Conservation (phyloP, 805 yeast genomes). For the Candida methanosorbosa region DNA sequence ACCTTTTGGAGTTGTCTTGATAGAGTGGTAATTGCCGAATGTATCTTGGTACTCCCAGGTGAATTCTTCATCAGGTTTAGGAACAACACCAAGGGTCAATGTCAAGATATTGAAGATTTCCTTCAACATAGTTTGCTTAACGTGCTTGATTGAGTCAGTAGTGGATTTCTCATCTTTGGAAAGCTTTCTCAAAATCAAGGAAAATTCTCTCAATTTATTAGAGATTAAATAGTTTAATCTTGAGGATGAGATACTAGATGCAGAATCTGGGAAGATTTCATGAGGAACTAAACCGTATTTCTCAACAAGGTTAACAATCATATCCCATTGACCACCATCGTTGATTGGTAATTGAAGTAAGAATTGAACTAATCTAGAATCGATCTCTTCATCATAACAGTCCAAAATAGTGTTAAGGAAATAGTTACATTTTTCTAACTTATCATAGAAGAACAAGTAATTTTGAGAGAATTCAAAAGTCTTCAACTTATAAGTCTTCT, state of each 20-base stretch:
- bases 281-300: slow-evolving; percentile 80
- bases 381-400: slow-evolving; percentile 57
- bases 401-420: slow-evolving; percentile 70
- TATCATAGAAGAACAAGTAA: slow-evolving; percentile 77
- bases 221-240: slow-evolving; percentile 56
- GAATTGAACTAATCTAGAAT: slow-evolving; percentile 63
- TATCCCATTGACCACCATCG: slow-evolving; percentile 90
- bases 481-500: slow-evolving; percentile 53
- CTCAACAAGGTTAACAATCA: slow-evolving; percentile 69
- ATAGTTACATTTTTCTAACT: slow-evolving; percentile 77
- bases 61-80: slow-evolving; percentile 57
- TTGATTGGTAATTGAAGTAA: slow-evolving; percentile 57
- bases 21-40: slow-evolving; percentile 45
- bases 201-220: slow-evolving; percentile 71
- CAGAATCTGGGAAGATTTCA: slow-evolving; percentile 63
- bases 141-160: slow-evolving; percentile 14
- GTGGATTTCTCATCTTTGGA: slow-evolving; percentile 32
- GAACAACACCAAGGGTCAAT: slow-evolving; percentile 71
- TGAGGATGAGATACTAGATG: slow-evolving; percentile 45
- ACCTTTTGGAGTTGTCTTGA: slow-evolving; percentile 54
- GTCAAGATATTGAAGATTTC: slow-evolving; percentile 61
- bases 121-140: slow-evolving; percentile 36
- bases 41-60: slow-evolving; percentile 73
- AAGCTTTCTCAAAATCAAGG: slow-evolving; percentile 52
- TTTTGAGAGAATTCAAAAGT: slow-evolving; percentile 74